A percentile compares a stretch with the other conserved stretches of the same genome.
Conservation (phyloP, 257 asterid species). For the Solanum ossicruentum region DNA sequence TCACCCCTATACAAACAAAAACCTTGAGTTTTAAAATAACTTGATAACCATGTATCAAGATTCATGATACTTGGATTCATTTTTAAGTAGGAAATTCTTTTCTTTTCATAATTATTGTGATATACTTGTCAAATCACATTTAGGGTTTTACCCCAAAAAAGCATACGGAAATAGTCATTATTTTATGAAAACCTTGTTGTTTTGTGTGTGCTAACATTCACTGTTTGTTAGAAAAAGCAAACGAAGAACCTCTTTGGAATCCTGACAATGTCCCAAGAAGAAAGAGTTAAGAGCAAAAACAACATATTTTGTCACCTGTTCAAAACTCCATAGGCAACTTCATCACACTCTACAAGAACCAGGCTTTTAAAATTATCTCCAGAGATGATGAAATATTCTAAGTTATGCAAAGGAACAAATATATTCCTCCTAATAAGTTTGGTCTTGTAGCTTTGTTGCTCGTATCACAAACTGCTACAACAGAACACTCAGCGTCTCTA, state of each 20-base stretch:
- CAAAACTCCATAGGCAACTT: constrained; percentile 18
- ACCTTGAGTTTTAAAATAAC: neutral
- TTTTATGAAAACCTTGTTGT: neutral
- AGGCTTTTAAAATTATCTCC: neutral
- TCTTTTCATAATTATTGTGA: neutral
- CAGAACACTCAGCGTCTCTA: neutral
- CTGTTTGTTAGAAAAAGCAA: neutral
- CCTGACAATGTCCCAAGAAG: constrained; percentile 11
- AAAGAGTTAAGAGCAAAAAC: constrained; percentile 24
- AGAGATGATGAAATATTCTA: constrained; percentile 11
- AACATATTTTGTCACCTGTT: constrained; percentile 14
- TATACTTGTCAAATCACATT: neutral
- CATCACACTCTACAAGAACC: neutral
- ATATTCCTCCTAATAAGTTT: constrained; percentile 27
- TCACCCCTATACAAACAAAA: neutral
- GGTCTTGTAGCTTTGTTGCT: constrained; percentile 36
- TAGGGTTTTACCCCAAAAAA: neutral
- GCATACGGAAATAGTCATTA: neutral
- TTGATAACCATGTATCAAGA: neutral
- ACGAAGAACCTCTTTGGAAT: constrained; percentile 5
- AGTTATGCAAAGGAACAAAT: constrained; percentile 12
- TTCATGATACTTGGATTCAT: neutral
- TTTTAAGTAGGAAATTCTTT: neutral
- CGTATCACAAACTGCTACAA: neutral
- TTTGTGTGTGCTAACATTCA: neutral